Base-by-base conservation (phyloP, 768 basidiomycete species). In the Boletus barrowsii region DNA sequence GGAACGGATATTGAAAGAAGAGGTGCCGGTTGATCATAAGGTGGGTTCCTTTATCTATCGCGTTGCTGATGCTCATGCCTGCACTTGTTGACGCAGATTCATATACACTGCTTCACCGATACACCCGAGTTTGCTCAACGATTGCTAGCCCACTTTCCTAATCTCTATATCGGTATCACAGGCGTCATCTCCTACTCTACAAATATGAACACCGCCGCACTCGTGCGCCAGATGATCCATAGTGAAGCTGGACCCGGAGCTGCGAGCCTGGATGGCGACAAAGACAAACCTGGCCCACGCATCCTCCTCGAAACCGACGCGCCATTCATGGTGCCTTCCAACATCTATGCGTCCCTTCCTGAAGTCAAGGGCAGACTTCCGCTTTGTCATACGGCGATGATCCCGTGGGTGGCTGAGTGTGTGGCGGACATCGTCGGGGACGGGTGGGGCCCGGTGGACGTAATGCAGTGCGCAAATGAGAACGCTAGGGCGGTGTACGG, bases 31-130 rank as follows among this genome's bases (percentile, higher is more conserved):
- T 41, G 82, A 87, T 40, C 84, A 90, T 65, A 82, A 75, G 61
- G 89, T 87, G 26, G 1, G 29, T 18, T 8, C 37, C 15, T 8
- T 26, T 26, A 8, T 9, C 26, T 26, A 26, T 26, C 26, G 26
- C 26, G 26, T n/a, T n/a, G n/a, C n/a, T n/a, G n/a, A n/a, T n/a
- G n/a, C n/a, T n/a, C n/a, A n/a, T 26, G 26, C 9, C 26, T 7
- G 9, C 8, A 8, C 26, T 26, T 22, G 22, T 22, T 22, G 22
- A 22, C 22, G 22, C 22, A 22, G 22, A 22, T 22, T 22, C 22
- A 94, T 62, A 76, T 95, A 5, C 93, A 94, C 59, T 95, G 92
- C 65, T 94, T 89, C 69, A 93, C 91, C 2, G 91, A 93, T 66
- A 76, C 86, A 0, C 89, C 89, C 1, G 83, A 75, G 18, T 86